Percentiles rank a stretch among this genome's conserved stretches.
phyloP scores from a whole-genome alignment of 2,329 filamentous ascomycete species.

The Periglandula ipomoeae region DNA sequence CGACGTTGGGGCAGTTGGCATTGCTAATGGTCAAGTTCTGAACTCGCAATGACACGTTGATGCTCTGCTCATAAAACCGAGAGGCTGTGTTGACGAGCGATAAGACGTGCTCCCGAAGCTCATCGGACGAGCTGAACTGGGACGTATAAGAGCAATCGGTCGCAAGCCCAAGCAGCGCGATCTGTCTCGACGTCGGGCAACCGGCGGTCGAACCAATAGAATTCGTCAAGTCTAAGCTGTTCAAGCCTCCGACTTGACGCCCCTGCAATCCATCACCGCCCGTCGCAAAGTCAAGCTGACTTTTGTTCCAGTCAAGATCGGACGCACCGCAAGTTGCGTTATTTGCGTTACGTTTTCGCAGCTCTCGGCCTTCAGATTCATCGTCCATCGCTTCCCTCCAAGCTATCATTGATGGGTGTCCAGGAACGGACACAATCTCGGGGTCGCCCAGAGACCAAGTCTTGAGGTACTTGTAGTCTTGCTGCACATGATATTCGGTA shows the following conservation, averaged over 20 bases:
- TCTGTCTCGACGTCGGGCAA: conserved; percentile 70
- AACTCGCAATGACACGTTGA: conserved; percentile 81
- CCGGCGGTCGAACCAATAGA: conserved; percentile 64
- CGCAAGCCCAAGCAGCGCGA: conserved; percentile 83
- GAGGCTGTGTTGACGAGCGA: conserved; percentile 78
- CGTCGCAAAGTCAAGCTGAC: background rate
- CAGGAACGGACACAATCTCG: background rate
- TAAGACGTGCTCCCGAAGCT: conserved; percentile 62
- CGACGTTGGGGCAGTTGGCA: conserved; percentile 54
- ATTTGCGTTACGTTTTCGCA: background rate
- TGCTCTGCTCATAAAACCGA: conserved; percentile 69
- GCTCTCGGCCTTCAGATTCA: background rate
- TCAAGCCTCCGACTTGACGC: background rate
- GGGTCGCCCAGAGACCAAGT: background rate
- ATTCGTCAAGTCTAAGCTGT: background rate
- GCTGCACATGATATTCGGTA: conserved; percentile 10
- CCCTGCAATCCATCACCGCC: background rate
- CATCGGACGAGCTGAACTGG: conserved; percentile 52
- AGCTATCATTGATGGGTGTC: background rate
- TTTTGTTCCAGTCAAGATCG: background rate
- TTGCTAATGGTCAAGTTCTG: conserved; percentile 69
- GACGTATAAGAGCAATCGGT: conserved; percentile 78
- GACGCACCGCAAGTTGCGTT: background rate
- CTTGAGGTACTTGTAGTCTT: conserved; percentile 6
- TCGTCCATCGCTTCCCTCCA: background rate